phyloP scores from a whole-genome alignment of 2,329 filamentous ascomycete genomes.

The Phaeosphaeria sp. region DNA sequence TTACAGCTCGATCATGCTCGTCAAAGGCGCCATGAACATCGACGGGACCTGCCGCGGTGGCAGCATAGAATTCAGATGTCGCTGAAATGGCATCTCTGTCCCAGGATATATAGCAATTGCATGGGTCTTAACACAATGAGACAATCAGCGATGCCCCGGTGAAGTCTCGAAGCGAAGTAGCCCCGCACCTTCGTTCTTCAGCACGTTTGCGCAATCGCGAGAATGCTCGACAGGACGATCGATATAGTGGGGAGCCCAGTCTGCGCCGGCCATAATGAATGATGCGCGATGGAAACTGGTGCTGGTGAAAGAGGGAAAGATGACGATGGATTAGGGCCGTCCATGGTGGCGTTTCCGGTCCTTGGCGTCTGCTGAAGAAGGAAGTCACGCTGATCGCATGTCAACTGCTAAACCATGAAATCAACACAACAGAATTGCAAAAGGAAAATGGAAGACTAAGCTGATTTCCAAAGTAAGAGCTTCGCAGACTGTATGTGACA shows the following conservation, averaged over 20 bases:
- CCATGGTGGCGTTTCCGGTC: background rate
- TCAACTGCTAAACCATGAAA: too few relatives aligned
- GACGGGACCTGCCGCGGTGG: constrained; percentile 8
- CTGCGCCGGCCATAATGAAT: background rate
- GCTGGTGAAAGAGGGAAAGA: too few relatives aligned
- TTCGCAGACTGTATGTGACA: too few relatives aligned
- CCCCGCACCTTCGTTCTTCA: constrained; percentile 12
- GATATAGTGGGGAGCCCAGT: background rate
- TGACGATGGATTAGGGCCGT: too few relatives aligned
- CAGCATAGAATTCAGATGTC: constrained; percentile 13
- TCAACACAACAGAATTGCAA: too few relatives aligned
- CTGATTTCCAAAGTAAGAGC: too few relatives aligned
- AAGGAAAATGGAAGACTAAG: too few relatives aligned
- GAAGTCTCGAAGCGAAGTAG: background rate
- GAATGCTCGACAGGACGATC: constrained; percentile 13
- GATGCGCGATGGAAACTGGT: background rate
- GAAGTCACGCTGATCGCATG: background rate
- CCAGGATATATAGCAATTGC: constrained; percentile 19
- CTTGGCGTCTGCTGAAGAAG: background rate
- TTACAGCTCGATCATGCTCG: constrained; percentile 11
- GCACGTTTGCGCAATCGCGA: constrained; percentile 9
- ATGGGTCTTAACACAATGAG: background rate
- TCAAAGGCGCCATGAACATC: constrained; percentile 7
- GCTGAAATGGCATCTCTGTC: constrained; percentile 10
- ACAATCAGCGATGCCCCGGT: background rate